Conservation (phyloP, 768 basidiomycete species). For the Lactifluus rugatus region DNA sequence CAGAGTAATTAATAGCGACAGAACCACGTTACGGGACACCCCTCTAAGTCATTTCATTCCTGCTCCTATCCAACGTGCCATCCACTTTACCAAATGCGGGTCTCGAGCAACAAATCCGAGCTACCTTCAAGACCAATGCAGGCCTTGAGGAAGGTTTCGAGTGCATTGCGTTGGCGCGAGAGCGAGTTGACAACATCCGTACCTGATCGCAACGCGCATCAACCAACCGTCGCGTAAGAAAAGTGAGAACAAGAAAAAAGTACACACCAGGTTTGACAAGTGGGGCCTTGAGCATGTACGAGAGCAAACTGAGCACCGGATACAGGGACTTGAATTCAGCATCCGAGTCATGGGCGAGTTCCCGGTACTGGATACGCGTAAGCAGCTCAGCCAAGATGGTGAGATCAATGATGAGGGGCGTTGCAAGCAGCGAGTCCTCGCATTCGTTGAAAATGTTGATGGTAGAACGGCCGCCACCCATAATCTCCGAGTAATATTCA, state of each 20-base stretch:
- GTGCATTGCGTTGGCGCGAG: conserved; percentile 87
- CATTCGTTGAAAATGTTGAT: conserved; percentile 99
- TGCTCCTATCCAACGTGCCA: background rate
- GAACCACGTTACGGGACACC: too few species aligned
- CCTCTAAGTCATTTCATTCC: background rate
- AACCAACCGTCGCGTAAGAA: background rate
- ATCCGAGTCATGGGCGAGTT: conserved; percentile 32
- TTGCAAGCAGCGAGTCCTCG: conserved; percentile 95
- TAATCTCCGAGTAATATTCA: conserved; percentile 97
- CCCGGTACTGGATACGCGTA: conserved; percentile 86
- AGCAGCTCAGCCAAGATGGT: conserved; percentile 89
- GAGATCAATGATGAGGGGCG: conserved; percentile 91
- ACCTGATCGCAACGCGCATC: conserved; percentile 29
- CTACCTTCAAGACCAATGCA: conserved; percentile 80
- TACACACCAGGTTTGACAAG: conserved; percentile 78
- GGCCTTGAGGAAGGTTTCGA: conserved; percentile 90
- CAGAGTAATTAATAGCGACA: background rate
- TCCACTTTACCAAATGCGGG: conserved; percentile 72
- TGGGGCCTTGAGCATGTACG: conserved; percentile 98
- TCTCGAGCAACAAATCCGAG: conserved; percentile 78
- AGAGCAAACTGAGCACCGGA: conserved; percentile 83
- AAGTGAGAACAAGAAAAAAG: background rate
- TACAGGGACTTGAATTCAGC: conserved; percentile 76
- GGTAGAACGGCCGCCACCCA: conserved; percentile 88
- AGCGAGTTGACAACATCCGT: conserved; percentile 93